Evolutionary conservation across 352 stramenopile species (phyloP).

Genomic region (Globisporangium spiculum): DNA sequence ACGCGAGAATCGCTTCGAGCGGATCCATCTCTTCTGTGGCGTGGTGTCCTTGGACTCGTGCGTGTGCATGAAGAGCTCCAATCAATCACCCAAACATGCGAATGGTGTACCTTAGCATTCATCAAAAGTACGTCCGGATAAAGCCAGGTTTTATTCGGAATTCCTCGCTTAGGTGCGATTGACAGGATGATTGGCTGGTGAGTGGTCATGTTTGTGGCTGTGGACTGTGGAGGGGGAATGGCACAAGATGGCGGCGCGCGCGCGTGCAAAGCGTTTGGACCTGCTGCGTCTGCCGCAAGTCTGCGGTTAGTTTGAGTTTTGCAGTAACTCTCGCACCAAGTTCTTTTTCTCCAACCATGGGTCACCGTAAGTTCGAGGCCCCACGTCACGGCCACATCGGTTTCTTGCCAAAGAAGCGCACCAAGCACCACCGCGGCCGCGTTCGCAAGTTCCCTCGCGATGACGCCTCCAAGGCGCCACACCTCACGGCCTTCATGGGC

Average conservation of each 20-base stretch:
- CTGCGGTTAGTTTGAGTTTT: conserved; percentile 72
- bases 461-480: conserved; percentile 92
- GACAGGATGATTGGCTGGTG: conserved; percentile 13
- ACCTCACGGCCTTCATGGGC: conserved; percentile 99
- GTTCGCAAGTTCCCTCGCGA: conserved; percentile 99
- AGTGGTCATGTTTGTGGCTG: not conserved
- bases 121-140: conserved; percentile 17
- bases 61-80: not conserved
- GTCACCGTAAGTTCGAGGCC: conserved; percentile 98
- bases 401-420: conserved; percentile 99
- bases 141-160: not conserved
- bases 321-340: conserved; percentile 67
- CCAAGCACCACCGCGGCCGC: conserved; percentile 98
- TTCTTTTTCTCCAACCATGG: conserved; percentile 75
- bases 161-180: conserved; percentile 1
- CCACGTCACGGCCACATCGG: conserved; percentile 97
- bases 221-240: not conserved
- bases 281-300: no score
- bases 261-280: not conserved
- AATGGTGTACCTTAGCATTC: not conserved
- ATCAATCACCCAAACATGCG: not conserved
- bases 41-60: not conserved
- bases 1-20: conserved; percentile 76
- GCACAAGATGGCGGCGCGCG: not conserved
- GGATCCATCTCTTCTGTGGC: conserved; percentile 32